A percentile compares a stretch with the other conserved stretches of the same genome.
Evolutionary conservation across 1,139 yeast species (phyloP).

Genomic region (Taiozyma onychis): DNA sequence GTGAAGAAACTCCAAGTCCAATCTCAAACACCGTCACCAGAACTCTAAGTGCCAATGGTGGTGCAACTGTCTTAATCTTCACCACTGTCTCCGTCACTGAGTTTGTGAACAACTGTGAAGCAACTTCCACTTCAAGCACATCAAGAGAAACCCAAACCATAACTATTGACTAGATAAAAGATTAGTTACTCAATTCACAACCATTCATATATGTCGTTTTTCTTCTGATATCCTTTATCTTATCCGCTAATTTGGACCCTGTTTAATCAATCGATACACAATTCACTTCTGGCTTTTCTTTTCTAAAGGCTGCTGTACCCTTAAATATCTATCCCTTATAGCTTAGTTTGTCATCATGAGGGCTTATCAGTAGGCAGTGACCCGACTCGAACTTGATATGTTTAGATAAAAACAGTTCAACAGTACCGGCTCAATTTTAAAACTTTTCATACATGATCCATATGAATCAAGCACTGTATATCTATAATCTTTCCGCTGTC

Average conservation of each 20-base stretch:
- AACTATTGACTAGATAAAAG: slow-evolving; percentile 1
- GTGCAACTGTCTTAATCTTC: background rate
- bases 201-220: background rate
- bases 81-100: slow-evolving; percentile 3
- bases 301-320: too few relatives aligned
- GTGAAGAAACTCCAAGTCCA: slow-evolving; percentile 6
- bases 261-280: too few relatives aligned
- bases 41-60: background rate
- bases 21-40: slow-evolving; percentile 1
- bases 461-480: too few relatives aligned
- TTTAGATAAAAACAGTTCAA: too few relatives aligned
- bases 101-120: slow-evolving; percentile 3
- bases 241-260: background rate
- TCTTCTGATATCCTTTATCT: background rate
- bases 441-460: too few relatives aligned
- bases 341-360: too few relatives aligned
- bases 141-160: background rate
- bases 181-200: background rate
- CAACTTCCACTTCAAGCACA: background rate
- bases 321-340: too few relatives aligned
- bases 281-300: too few relatives aligned
- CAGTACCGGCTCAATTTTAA: too few relatives aligned
- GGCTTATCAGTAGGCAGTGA: too few relatives aligned
- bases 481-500: too few relatives aligned
- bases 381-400: too few relatives aligned